Conservation (phyloP, 129 eudicot genomes). For the Lactuca saligna region DNA sequence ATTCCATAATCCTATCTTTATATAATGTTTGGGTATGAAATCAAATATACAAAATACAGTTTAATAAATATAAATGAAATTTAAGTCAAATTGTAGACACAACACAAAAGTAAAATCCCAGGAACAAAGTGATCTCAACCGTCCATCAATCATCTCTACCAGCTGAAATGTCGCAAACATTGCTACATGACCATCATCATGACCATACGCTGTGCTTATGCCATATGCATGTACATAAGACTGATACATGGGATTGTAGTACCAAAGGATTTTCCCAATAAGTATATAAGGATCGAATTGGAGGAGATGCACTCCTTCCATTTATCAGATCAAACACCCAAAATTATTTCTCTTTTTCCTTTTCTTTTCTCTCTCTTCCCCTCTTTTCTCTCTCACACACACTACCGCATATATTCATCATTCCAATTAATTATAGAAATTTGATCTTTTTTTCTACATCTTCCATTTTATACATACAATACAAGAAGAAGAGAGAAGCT, state of each 20-base stretch:
- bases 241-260: background rate
- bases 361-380: background rate
- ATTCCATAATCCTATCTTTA: too few species aligned
- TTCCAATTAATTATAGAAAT: conserved; percentile 18
- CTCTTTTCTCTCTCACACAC: conserved; percentile 22
- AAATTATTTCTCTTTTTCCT: conserved; percentile 9
- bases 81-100: background rate
- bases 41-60: too few species aligned
- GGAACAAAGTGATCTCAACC: conserved; percentile 15
- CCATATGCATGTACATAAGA: conserved; percentile 12
- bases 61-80: background rate
- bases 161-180: conserved; percentile 15
- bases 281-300: conserved; percentile 46
- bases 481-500: conserved; percentile 7
- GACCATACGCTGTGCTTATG: conserved; percentile 18
- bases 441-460: conserved; percentile 30
- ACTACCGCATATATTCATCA: conserved; percentile 32
- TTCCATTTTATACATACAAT: conserved; percentile 22
- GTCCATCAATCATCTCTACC: conserved; percentile 26
- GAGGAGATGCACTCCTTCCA: conserved; percentile 43
- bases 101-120: conserved; percentile 4
- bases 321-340: conserved; percentile 50
- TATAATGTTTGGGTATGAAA: too few species aligned
- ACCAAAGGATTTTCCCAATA: conserved; percentile 46
- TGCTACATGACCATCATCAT: conserved; percentile 18